Base-by-base conservation (phyloP, 768 basidiomycete species). In the Amanita fuliginea region DNA sequence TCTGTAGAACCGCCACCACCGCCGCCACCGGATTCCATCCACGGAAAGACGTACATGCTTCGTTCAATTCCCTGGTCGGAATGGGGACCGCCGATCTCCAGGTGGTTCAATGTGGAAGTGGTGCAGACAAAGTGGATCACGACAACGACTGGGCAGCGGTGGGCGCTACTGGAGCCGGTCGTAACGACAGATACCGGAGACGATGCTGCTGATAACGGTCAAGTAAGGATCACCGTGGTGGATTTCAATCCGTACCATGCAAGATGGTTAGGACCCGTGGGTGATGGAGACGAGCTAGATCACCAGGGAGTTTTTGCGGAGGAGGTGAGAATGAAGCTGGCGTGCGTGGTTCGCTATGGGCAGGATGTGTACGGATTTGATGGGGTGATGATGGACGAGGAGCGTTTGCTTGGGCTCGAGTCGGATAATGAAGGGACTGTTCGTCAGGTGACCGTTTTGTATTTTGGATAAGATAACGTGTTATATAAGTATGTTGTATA, bases 371-470 rank as follows among this genome's bases (percentile, higher is more conserved):
- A 55, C 22, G 21, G 39, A 0, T 71, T 60, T 51, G 56, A 64
- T 40, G 67, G 67, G 2, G 55, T 70, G 16, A 52, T 73, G 40
- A 58, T 72, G 58, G 71, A 72, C 33, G 71, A 73, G 53, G 66
- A 71, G 51, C 61, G 69, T 54, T 54, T 73, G 6, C 42, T 73
- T 30, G 69, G 68, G 6, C 54, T 69, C 21, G 53, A 51, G 45
- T 32, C 32, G 4, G 32, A 32, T 4, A 4, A 13, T 4, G 32
- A 13, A 32, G 32, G 32, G 32, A 32, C 32, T 0, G 32, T 32
- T 13, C 32, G 32, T 13, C 32, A 4, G 11, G 32, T 32, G 4
- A 32, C 32, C 3, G 32, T 32, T 5, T 32, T 32, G 32, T 32
- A 32, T 32, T 32, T 32, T 4, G 32, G 32, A 32, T 30, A 30